phyloP scores from a whole-genome alignment of 331 rosid genomes.

The Stylosanthes scabra region DNA sequence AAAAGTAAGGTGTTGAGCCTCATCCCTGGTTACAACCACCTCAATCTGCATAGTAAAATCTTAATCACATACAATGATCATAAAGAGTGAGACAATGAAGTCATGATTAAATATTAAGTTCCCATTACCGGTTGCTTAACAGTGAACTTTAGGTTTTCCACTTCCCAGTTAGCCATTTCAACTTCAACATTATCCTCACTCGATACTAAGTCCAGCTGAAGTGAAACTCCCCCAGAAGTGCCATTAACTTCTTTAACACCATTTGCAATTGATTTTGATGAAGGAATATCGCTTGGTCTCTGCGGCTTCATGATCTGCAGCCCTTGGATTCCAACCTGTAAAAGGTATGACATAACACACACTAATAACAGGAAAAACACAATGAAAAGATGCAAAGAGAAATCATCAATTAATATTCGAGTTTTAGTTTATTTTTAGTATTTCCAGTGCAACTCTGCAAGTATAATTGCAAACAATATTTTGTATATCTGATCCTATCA shows the following conservation, averaged over 20 bases:
- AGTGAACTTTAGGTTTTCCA: conserved; percentile 80
- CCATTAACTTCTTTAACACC: conserved; percentile 61
- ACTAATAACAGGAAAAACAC: conserved; percentile 12
- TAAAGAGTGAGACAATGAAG: conserved; percentile 20
- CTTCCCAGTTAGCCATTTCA: conserved; percentile 70
- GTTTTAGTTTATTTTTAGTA: conserved; percentile 14
- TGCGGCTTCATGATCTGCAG: conserved; percentile 77
- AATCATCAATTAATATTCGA: conserved; percentile 5
- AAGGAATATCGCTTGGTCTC: conserved; percentile 46
- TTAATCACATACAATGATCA: conserved; percentile 30
- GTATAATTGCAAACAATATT: no score
- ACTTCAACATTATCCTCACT: conserved; percentile 56
- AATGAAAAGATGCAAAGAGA: conserved; percentile 10
- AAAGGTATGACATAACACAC: conserved; percentile 22
- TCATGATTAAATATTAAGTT: conserved; percentile 31
- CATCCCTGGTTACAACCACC: conserved; percentile 82
- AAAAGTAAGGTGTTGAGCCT: conserved; percentile 74
- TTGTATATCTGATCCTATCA: no score
- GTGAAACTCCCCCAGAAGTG: conserved; percentile 51
- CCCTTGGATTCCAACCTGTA: conserved; percentile 79
- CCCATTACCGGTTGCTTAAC: conserved; percentile 75
- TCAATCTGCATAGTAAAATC: conserved; percentile 65
- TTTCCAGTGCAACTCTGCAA: neutral
- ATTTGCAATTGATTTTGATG: conserved; percentile 43
- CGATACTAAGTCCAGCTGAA: conserved; percentile 63